Evolutionary conservation across 345 rosid genomes (phyloP).

Genomic region (Murraya koenigii): DNA sequence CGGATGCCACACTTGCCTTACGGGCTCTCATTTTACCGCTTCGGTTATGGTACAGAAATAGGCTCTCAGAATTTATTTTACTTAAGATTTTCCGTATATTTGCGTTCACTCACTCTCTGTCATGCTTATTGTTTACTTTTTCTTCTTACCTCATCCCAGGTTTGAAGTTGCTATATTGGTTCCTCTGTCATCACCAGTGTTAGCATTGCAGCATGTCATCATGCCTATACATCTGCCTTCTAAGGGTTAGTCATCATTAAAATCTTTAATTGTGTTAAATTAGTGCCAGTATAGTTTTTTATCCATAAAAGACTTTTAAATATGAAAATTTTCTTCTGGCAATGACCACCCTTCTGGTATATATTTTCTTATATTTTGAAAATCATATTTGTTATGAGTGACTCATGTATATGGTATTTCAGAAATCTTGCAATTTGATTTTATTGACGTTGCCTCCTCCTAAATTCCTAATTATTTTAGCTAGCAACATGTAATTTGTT

Average conservation of each 20-base stretch:
- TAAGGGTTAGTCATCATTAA: constrained; percentile 44
- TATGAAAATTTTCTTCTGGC: neutral
- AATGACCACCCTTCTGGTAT: neutral
- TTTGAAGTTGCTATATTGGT: constrained; percentile 79
- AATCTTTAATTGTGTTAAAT: neutral
- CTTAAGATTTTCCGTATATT: neutral
- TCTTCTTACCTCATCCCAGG: constrained; percentile 41
- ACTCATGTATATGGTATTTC: neutral
- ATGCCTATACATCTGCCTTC: constrained; percentile 40
- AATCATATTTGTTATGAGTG: neutral
- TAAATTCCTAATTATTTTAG: neutral
- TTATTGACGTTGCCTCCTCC: neutral
- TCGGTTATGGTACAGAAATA: constrained; percentile 68
- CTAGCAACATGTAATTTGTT: neutral
- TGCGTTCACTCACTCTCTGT: neutral
- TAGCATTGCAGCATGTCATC: constrained; percentile 69
- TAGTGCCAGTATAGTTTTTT: neutral
- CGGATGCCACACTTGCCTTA: constrained; percentile 84
- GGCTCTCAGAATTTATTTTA: neutral
- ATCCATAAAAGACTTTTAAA: neutral
- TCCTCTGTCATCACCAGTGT: constrained; percentile 65
- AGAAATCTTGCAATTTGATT: neutral
- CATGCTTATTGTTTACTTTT: constrained; percentile 2
- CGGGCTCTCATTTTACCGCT: constrained; percentile 83
- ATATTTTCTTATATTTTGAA: neutral